Percentiles rank a stretch among this genome's conserved stretches.
These are phyloP conservation scores for Cryphonectria nitschkei DNA, from an alignment of 2,329 filamentous ascomycete species.

Conservation along the genomic window DNA sequence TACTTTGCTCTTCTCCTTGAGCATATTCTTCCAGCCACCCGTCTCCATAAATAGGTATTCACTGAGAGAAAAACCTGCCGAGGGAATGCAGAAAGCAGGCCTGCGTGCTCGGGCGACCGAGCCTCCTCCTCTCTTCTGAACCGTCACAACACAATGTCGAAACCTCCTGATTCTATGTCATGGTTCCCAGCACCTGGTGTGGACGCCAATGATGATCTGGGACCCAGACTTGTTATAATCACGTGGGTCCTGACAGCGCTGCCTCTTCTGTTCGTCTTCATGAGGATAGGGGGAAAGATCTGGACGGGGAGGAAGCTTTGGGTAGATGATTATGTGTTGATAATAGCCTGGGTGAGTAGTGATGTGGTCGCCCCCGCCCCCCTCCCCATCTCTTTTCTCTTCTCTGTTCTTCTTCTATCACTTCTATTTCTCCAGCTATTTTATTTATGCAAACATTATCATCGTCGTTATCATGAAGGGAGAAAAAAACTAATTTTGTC, in stretches of 20 bases:
- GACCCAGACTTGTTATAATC: not conserved
- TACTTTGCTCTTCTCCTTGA: too few species aligned
- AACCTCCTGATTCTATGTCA: not conserved
- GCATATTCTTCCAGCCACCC: not conserved
- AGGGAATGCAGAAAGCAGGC: not conserved
- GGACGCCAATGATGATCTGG: not conserved
- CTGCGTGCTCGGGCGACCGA: too few species aligned
- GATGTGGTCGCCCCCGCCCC: not conserved
- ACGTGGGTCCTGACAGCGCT: not conserved
- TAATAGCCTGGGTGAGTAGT: not conserved
- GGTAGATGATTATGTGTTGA: constrained; percentile 6
- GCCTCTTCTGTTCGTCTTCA: not conserved
- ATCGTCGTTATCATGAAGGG: not conserved
- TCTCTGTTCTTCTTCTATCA: not conserved
- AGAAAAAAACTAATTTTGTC: not conserved
- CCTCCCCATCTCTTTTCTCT: not conserved
- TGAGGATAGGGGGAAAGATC: not conserved
- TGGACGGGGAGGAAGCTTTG: not conserved
- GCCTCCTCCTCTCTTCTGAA: not conserved
- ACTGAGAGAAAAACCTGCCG: too few species aligned
- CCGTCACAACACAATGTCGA: too few species aligned
- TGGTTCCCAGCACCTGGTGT: not conserved
- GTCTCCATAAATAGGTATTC: not conserved
- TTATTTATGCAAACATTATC: too few species aligned
- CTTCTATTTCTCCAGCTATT: too few species aligned